Percentiles rank a stretch among this genome's conserved stretches.
Evolutionary conservation across 129 eudicot genomes (phyloP).

Genomic region (Artemisia argyi): DNA sequence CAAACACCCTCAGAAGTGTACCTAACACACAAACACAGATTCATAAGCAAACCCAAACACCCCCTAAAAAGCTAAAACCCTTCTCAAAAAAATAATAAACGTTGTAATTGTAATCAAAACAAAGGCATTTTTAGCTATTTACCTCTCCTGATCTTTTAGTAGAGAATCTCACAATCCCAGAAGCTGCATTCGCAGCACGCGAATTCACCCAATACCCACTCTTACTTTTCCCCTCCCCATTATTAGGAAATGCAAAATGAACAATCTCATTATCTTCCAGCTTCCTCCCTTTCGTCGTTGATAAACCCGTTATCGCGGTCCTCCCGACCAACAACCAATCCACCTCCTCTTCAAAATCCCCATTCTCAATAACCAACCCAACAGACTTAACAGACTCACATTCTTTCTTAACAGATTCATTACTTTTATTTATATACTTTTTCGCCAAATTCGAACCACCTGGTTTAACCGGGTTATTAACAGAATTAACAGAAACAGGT

Average conservation of each 20-base stretch:
- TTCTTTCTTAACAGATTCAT: conserved; percentile 28
- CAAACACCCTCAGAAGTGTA: too few relatives aligned
- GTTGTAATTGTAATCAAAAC: too few relatives aligned
- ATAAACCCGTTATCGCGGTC: conserved; percentile 50
- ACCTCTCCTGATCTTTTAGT: conserved; percentile 85
- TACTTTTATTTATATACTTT: background rate
- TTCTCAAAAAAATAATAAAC: too few relatives aligned
- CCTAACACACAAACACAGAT: too few relatives aligned
- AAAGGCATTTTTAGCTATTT: too few relatives aligned
- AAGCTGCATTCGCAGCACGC: conserved; percentile 47
- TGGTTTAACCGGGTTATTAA: background rate
- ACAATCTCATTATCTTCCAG: conserved; percentile 84
- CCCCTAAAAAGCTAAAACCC: too few relatives aligned
- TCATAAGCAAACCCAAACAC: too few relatives aligned
- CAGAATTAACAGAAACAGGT: background rate
- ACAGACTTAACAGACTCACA: too few relatives aligned
- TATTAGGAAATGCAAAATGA: conserved; percentile 56
- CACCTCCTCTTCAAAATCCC: conserved; percentile 60
- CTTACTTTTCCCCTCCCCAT: conserved; percentile 4
- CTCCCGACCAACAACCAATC: conserved; percentile 83
- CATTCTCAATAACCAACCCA: conserved; percentile 45
- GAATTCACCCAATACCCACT: conserved; percentile 27
- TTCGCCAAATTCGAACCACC: background rate
- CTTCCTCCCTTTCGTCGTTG: conserved; percentile 74
- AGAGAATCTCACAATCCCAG: conserved; percentile 64